Evolutionary conservation across 352 stramenopile genomes (phyloP).

Genomic region (Globisporangium canariense): DNA sequence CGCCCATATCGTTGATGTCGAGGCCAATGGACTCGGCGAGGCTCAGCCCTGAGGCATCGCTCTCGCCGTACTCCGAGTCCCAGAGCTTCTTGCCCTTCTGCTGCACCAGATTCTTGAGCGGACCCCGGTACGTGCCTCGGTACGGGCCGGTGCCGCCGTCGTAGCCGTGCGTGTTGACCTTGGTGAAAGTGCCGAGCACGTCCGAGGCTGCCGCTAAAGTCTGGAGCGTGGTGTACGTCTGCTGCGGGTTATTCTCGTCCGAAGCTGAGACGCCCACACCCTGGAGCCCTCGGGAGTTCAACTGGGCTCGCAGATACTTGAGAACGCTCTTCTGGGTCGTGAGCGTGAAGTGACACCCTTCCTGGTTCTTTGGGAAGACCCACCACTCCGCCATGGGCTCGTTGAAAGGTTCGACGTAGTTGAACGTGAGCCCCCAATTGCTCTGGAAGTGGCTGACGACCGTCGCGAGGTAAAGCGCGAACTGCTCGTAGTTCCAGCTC

Average conservation of each 20-base stretch:
- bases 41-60: conserved; percentile 37
- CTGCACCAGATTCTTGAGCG: conserved; percentile 29
- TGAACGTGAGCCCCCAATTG: conserved; percentile 45
- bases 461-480: conserved; percentile 43
- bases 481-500: conserved; percentile 41
- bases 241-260: conserved; percentile 49
- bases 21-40: conserved; percentile 47
- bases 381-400: conserved; percentile 53
- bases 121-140: conserved; percentile 30
- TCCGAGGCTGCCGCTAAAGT: conserved; percentile 19
- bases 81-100: conserved; percentile 39
- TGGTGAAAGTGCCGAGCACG: conserved; percentile 32
- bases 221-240: conserved; percentile 32
- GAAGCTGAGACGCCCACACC: conserved; percentile 34
- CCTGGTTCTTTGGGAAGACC: conserved; percentile 39
- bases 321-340: conserved; percentile 40
- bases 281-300: conserved; percentile 29
- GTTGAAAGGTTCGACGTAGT: conserved; percentile 60
- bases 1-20: conserved; percentile 57
- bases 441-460: conserved; percentile 40
- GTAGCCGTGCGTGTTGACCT: conserved; percentile 64
- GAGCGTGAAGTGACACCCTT: conserved; percentile 50
- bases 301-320: conserved; percentile 31
- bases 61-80: conserved; percentile 63
- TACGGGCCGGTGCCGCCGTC: conserved; percentile 34